phyloP scores from a whole-genome alignment of 1,284 basidiomycete genomes.

The Laetiporus sulphureus region DNA sequence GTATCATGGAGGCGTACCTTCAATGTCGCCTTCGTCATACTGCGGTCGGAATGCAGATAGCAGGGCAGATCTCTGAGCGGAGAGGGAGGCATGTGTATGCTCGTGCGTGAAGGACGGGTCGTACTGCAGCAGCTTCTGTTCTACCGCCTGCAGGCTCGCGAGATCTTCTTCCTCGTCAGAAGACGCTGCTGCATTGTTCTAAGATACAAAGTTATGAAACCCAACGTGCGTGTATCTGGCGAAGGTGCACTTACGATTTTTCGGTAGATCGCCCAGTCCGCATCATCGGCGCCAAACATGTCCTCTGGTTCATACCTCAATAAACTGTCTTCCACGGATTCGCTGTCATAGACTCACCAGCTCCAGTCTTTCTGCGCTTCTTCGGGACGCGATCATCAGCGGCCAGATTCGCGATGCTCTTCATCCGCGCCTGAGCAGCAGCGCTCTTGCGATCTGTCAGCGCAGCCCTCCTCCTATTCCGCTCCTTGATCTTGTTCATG shows the following conservation, averaged over 20 bases:
- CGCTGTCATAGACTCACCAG: constrained; percentile 42
- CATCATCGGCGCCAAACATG: constrained; percentile 91
- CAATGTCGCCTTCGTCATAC: constrained; percentile 65
- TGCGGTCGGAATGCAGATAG: constrained; percentile 78
- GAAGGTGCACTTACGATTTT: constrained; percentile 66
- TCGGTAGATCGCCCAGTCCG: constrained; percentile 97
- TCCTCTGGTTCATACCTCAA: constrained; percentile 56
- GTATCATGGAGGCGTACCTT: constrained; percentile 37
- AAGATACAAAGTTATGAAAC: not conserved
- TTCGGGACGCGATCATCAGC: constrained; percentile 74
- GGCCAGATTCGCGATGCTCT: constrained; percentile 90
- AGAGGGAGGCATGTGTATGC: constrained; percentile 77
- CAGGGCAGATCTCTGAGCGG: constrained; percentile 75
- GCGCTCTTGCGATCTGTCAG: constrained; percentile 89
- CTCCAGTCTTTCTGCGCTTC: constrained; percentile 74
- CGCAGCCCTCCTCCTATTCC: constrained; percentile 77
- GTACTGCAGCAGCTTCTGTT: constrained; percentile 75
- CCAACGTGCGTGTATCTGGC: not conserved
- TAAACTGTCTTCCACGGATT: not conserved
- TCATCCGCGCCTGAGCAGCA: constrained; percentile 95
- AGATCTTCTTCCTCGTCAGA: constrained; percentile 96
- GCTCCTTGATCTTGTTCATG: constrained; percentile 82
- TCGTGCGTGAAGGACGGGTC: constrained; percentile 81
- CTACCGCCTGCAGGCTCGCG: constrained; percentile 65
- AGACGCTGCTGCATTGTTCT: constrained; percentile 83